Percentiles rank a stretch among this genome's conserved stretches.
phyloP scores from a whole-genome alignment of 2,329 filamentous ascomycete genomes.

The Dendryphion nanum region DNA sequence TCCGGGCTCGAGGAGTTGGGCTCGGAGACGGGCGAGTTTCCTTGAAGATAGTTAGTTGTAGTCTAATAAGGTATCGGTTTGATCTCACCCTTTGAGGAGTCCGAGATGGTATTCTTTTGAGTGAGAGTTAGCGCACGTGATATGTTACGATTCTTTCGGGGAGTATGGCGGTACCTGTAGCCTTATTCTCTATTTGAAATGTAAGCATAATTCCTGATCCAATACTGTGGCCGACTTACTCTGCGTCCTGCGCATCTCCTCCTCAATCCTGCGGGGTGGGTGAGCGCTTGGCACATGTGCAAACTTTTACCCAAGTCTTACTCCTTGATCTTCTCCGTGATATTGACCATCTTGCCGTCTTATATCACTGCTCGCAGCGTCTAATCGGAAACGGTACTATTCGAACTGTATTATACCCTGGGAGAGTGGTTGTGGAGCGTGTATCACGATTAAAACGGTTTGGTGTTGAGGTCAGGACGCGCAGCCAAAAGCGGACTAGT shows the following conservation, averaged over 20 bases:
- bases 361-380: too few relatives aligned
- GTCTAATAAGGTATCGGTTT: neutral
- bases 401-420: too few relatives aligned
- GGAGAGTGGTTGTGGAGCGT: too few relatives aligned
- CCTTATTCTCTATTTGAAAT: constrained; percentile 81
- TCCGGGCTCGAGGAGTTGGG: constrained; percentile 87
- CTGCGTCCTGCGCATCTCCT: constrained; percentile 98
- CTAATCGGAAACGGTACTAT: too few relatives aligned
- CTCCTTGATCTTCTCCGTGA: constrained; percentile 99
- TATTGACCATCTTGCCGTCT: constrained; percentile 91
- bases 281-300: constrained; percentile 28
- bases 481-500: too few relatives aligned
- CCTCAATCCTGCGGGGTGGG: constrained; percentile 77
- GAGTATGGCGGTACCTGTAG: constrained; percentile 70
- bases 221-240: constrained; percentile 61
- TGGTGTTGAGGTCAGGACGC: constrained; percentile 36
- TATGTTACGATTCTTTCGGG: constrained; percentile 5
- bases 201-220: constrained; percentile 22
- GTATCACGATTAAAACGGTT: too few relatives aligned
- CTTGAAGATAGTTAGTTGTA: constrained; percentile 47
- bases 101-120: constrained; percentile 90
- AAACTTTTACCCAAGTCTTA: constrained; percentile 47
- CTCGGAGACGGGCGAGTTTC: constrained; percentile 91
- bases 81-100: constrained; percentile 86
- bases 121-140: constrained; percentile 37